A percentile compares a stretch with the other conserved stretches of the same genome.
Evolutionary conservation across 2,329 filamentous ascomycete species (phyloP).

Genomic region (Xylaria sp.): DNA sequence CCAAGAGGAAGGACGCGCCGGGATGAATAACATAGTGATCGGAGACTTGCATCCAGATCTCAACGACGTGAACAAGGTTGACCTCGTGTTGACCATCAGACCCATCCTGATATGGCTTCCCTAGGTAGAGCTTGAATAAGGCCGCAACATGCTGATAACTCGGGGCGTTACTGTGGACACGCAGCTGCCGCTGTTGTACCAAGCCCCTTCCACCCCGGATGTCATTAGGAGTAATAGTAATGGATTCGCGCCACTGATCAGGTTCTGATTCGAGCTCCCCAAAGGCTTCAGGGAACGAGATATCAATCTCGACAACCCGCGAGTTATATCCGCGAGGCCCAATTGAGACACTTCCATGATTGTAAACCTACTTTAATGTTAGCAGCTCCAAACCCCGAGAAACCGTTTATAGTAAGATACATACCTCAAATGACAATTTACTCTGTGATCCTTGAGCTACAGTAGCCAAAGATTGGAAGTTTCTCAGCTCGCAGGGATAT

Average conservation of each 20-base stretch:
- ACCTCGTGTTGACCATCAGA: slow-evolving; percentile 18
- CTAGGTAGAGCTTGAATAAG: slow-evolving; percentile 25
- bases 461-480: slow-evolving; percentile 18
- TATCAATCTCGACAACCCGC: slow-evolving; percentile 22
- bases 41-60: slow-evolving; percentile 26
- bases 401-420: background rate
- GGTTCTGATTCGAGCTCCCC: slow-evolving; percentile 27
- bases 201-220: slow-evolving; percentile 14
- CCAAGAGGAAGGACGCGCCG: slow-evolving; percentile 25
- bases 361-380: slow-evolving; percentile 21
- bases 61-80: slow-evolving; percentile 27
- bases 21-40: slow-evolving; percentile 19
- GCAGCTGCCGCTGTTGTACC: slow-evolving; percentile 12
- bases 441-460: slow-evolving; percentile 30
- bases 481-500: slow-evolving; percentile 26
- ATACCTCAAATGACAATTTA: slow-evolving; percentile 29
- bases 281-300: slow-evolving; percentile 24
- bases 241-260: slow-evolving; percentile 22
- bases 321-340: slow-evolving; percentile 21
- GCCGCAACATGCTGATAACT: slow-evolving; percentile 27
- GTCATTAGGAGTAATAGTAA: slow-evolving; percentile 15
- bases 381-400: background rate
- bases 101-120: slow-evolving; percentile 15
- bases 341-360: slow-evolving; percentile 25
- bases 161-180: slow-evolving; percentile 25